Base-by-base conservation (phyloP, 1,139 yeast genomes). In the Zygosaccharomyces sapae region DNA sequence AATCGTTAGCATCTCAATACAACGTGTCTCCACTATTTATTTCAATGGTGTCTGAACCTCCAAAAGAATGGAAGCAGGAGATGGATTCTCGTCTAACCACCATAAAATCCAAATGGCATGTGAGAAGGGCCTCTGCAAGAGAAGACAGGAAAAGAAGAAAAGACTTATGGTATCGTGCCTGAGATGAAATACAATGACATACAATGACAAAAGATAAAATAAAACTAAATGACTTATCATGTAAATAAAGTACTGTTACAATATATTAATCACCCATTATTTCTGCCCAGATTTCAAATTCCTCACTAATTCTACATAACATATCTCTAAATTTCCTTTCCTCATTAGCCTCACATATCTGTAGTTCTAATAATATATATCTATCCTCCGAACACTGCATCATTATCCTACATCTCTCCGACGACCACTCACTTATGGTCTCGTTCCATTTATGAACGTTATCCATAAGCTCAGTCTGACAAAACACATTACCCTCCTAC, bases 1-100 rank as follows among this genome's bases (percentile, higher is more conserved):
- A 78, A 50, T 79, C 76, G 25, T 73, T 90, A 50, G 88, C 89
- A 27, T 72, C 75, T 51, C 76, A 83, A 65, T 90, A 77, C 61
- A 70, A 70, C 16, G 80, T 82, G 38, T 72, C 82, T 5, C 75
- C 75, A 45, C 66, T 73, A 48, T 80, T 82, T 51, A 72, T 83
- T 43, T 75, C 80, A 10, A 60, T 81, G 33, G 76, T 79, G 2
- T 73, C 84, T 2, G 62, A 66, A 46, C 71, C 76, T 3, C 62
- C 73, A 30, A 56, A 61, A 9, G 70, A 68, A 43, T 67, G 76
- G 51, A 55, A 59, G 27, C 52, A 51, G 22, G 76, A 74, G 50
- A 78, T 79, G 82, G 61, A 66, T 25, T 47, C 55, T 7, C 67
- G 79, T 49, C 62, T 80, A 49, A 62, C 63, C 8, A 59, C 62